Evolutionary conservation across 768 basidiomycete genomes (phyloP).

Genomic region (Lactarius sp.): DNA sequence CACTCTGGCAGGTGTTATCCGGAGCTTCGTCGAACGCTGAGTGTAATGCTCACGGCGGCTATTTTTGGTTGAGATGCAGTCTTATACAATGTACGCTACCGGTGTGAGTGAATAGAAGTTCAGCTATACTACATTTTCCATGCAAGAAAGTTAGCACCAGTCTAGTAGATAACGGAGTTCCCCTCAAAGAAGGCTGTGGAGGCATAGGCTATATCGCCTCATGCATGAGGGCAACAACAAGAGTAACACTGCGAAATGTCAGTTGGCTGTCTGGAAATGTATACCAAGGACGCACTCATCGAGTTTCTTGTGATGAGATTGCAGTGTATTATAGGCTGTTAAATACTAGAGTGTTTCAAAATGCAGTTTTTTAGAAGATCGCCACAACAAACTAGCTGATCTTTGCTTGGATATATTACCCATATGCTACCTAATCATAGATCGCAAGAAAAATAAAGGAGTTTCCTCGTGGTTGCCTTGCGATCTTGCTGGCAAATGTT

Average conservation of each 20-base stretch:
- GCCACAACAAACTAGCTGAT: too few species aligned
- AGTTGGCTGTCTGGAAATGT: constrained; percentile 12
- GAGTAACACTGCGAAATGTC: constrained; percentile 51
- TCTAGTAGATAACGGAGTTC: constrained; percentile 4
- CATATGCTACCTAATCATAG: too few species aligned
- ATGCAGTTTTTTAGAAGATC: too few species aligned
- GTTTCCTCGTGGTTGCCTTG: too few species aligned
- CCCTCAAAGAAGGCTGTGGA: background rate
- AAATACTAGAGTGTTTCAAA: too few species aligned
- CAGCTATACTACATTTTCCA: constrained; percentile 2
- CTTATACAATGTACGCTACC: constrained; percentile 13
- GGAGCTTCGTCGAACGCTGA: too few species aligned
- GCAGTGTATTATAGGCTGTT: background rate
- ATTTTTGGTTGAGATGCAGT: too few species aligned
- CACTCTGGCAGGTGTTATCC: too few species aligned
- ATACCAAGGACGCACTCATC: constrained; percentile 57
- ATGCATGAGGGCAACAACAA: constrained; percentile 61
- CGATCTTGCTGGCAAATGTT: too few species aligned
- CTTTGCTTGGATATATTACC: too few species aligned
- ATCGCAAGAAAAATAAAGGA: too few species aligned
- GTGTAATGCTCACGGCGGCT: too few species aligned
- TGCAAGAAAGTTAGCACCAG: background rate
- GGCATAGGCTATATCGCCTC: constrained; percentile 44
- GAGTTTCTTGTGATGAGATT: constrained; percentile 50
- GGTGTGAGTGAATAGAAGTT: constrained; percentile 4